Evolutionary conservation across 1,284 basidiomycete species (phyloP).

Genomic region (Trichosporon asahii): DNA sequence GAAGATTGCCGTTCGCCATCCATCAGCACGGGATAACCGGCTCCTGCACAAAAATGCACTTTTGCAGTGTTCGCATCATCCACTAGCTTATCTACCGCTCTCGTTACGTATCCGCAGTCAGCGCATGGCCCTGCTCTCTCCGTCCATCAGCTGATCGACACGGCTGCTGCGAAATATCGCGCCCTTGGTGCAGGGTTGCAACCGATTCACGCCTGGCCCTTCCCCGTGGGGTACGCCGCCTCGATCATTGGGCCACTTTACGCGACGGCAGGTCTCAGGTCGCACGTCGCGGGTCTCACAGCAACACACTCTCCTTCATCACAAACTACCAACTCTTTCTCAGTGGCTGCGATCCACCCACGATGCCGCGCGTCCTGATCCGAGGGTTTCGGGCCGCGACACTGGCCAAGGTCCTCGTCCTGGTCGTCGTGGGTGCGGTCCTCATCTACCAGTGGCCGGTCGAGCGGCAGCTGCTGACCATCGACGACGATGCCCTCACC

Average conservation of each 20-base stretch:
- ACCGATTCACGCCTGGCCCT: not conserved
- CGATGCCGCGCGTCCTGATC: not conserved
- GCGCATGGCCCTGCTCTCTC: not conserved
- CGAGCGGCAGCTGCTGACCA: slow-evolving; percentile 5
- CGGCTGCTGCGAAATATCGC: not conserved
- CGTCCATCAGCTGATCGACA: not conserved
- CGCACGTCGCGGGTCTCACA: not conserved
- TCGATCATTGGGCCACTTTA: not conserved
- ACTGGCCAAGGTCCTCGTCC: slow-evolving; percentile 3
- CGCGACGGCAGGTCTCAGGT: not conserved
- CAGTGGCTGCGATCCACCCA: not conserved
- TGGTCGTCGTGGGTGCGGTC: slow-evolving; percentile 12
- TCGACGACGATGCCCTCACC: slow-evolving; percentile 5
- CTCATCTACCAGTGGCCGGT: slow-evolving; percentile 5
- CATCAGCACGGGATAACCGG: not conserved
- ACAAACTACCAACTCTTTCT: not conserved
- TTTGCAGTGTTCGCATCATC: not conserved
- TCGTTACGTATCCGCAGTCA: not conserved
- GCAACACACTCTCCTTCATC: not conserved
- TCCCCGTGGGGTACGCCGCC: slow-evolving; percentile 5
- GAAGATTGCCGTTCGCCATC: not conserved
- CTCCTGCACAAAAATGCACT: not conserved
- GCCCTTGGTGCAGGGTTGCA: not conserved
- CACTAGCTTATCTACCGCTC: not conserved
- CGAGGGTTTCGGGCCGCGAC: slow-evolving; percentile 7